phyloP scores from a whole-genome alignment of 495 filamentous ascomycete species.

The Durotheca rogersii region DNA sequence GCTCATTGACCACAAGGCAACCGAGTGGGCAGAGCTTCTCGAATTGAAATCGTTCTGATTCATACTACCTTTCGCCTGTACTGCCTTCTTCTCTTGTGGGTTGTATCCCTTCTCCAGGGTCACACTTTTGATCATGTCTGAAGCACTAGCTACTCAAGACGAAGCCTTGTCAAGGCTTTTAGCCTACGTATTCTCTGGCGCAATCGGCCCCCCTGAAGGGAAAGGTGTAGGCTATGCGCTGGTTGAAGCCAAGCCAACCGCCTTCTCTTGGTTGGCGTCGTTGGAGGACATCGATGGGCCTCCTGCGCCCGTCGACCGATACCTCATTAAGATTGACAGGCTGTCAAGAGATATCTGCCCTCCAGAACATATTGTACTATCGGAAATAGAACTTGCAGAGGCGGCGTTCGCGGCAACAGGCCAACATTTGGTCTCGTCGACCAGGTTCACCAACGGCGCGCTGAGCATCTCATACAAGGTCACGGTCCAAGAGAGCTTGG shows the following conservation, averaged over 20 bases:
- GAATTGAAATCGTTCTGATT: neutral
- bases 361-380: constrained; percentile 1
- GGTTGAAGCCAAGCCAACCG: constrained; percentile 1
- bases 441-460: constrained; percentile 10
- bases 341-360: neutral
- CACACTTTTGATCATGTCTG: constrained; percentile 2
- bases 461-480: constrained; percentile 17
- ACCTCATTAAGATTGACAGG: constrained; percentile 1
- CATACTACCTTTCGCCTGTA: neutral
- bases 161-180: constrained; percentile 9
- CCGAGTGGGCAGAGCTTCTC: neutral
- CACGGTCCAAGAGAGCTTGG: constrained; percentile 9
- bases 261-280: constrained; percentile 10
- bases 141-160: constrained; percentile 11
- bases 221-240: constrained; percentile 14
- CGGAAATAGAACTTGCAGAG: constrained; percentile 7
- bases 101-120: constrained; percentile 1
- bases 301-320: constrained; percentile 6
- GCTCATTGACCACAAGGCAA: neutral
- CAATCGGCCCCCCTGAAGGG: constrained; percentile 11
- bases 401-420: constrained; percentile 5
- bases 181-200: constrained; percentile 14
- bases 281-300: constrained; percentile 13
- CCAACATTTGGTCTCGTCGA: constrained; percentile 11
- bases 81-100: neutral